phyloP scores from a whole-genome alignment of 2,329 filamentous ascomycete genomes.

The Arthrobotrys entomopaga region DNA sequence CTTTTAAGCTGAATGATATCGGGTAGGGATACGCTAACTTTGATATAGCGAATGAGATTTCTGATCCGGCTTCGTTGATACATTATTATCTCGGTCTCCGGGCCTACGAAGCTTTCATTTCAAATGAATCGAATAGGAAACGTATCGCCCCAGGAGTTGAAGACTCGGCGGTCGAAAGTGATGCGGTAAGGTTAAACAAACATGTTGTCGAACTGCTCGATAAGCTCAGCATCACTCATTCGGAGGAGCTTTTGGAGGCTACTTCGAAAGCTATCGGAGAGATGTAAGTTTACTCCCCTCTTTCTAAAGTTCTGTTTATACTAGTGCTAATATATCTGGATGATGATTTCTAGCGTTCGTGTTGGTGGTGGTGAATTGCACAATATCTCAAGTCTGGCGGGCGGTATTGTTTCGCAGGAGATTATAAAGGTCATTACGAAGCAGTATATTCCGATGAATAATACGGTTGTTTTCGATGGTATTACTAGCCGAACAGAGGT shows the following conservation, averaged over 20 bases:
- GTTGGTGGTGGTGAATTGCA: conserved; percentile 87
- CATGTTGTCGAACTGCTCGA: conserved; percentile 32
- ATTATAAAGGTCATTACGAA: conserved; percentile 85
- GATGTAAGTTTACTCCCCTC: conserved; percentile 61
- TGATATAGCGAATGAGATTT: conserved; percentile 44
- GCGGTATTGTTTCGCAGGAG: conserved; percentile 96
- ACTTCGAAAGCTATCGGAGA: conserved; percentile 65
- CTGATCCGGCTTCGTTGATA: conserved; percentile 69
- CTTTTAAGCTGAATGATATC: neutral
- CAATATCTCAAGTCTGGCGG: conserved; percentile 86
- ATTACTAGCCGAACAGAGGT: conserved; percentile 72
- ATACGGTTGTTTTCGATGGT: conserved; percentile 77
- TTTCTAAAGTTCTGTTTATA: neutral
- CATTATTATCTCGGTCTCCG: conserved; percentile 75
- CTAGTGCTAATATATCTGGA: neutral
- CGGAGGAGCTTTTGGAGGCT: conserved; percentile 66
- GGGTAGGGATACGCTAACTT: neutral
- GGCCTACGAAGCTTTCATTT: conserved; percentile 57
- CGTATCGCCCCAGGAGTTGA: conserved; percentile 54
- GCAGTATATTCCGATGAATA: conserved; percentile 77
- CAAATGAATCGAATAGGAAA: conserved; percentile 23
- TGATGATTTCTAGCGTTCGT: conserved; percentile 65
- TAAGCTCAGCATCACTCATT: conserved; percentile 58
- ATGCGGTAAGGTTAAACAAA: conserved; percentile 49
- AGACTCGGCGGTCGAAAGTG: conserved; percentile 49